Evolutionary conservation across 345 rosid genomes (phyloP).

Genomic region (Ailanthus altissimus): DNA sequence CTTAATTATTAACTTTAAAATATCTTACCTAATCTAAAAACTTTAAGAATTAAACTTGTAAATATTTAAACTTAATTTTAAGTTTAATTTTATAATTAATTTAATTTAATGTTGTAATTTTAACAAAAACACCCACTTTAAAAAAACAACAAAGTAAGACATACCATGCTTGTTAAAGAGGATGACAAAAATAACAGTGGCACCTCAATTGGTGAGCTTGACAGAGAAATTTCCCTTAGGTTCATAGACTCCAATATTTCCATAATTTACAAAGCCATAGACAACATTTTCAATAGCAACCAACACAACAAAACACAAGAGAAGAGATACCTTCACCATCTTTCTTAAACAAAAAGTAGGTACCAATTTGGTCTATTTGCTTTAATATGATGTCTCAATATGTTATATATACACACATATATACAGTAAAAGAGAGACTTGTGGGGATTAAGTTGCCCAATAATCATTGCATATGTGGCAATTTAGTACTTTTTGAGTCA

Average conservation of each 20-base stretch:
- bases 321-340: constrained; percentile 32
- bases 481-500: not conserved
- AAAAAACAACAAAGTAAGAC: constrained; percentile 4
- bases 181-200: constrained; percentile 62
- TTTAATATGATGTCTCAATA: not conserved
- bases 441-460: not conserved
- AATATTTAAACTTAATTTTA: too few relatives aligned
- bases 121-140: not conserved
- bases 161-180: constrained; percentile 88
- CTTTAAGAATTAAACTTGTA: too few relatives aligned
- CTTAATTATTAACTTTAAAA: too few relatives aligned
- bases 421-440: not conserved
- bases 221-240: constrained; percentile 65
- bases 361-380: not conserved
- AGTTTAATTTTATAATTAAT: too few relatives aligned
- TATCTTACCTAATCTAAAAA: too few relatives aligned
- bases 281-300: constrained; percentile 28
- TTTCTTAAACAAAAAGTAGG: constrained; percentile 5
- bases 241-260: constrained; percentile 53
- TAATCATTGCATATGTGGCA: not conserved
- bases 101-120: too few relatives aligned
- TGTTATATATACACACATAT: not conserved
- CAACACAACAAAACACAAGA: constrained; percentile 29
- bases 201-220: constrained; percentile 86
- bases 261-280: constrained; percentile 18